Percentiles rank a stretch among this genome's conserved stretches.
These are phyloP conservation scores for Rubia tinctorum DNA, from an alignment of 305 asterid species.

Conservation along the genomic window DNA sequence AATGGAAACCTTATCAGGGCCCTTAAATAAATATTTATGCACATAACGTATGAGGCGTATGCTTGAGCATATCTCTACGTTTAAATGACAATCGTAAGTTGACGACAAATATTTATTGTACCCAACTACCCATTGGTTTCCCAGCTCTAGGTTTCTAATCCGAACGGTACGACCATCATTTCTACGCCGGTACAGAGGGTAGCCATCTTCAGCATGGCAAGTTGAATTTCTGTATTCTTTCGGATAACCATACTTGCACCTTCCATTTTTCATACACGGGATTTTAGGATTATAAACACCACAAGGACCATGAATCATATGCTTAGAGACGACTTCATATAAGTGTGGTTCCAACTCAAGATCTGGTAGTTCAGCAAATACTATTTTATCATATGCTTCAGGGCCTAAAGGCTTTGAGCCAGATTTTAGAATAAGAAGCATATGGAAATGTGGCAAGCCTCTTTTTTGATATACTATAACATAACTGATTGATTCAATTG, in stretches of 20 bases:
- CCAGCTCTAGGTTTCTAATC: neutral
- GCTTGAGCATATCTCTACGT: neutral
- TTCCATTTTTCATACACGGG: neutral
- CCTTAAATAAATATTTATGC: neutral
- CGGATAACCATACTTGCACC: neutral
- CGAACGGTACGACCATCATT: neutral
- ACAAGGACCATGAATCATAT: neutral
- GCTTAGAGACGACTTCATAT: neutral
- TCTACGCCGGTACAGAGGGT: neutral
- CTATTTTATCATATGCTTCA: neutral
- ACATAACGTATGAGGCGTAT: neutral
- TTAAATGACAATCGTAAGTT: neutral
- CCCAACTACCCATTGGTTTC: neutral
- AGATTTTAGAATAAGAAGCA: neutral
- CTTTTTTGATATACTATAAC: neutral
- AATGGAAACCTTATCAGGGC: neutral
- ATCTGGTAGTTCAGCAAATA: neutral
- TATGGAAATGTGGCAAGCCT: slow-evolving; percentile 6
- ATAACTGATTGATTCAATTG: neutral
- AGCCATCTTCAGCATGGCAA: neutral
- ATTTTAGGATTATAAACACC: neutral
- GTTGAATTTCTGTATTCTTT: neutral
- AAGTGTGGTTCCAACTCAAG: neutral
- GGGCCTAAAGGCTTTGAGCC: neutral
- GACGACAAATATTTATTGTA: neutral